Evolutionary conservation across 495 filamentous ascomycete genomes (phyloP).

Genomic region (Aspergillus mulundensis): DNA sequence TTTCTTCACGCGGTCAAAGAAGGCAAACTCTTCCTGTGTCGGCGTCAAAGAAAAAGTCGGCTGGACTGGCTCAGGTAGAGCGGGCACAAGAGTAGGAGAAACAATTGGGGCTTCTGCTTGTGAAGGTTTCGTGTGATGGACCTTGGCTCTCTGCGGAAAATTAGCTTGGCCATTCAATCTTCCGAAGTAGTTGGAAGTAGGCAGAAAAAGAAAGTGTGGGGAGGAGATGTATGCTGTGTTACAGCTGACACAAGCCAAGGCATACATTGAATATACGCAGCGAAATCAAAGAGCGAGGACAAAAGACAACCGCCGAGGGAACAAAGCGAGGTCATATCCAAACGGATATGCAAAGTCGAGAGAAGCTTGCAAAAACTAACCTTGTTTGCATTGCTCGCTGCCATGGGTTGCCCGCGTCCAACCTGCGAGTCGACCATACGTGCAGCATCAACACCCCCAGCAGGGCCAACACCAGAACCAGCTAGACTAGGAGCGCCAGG

Average conservation of each 20-base stretch:
- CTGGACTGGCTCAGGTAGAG: conserved; percentile 77
- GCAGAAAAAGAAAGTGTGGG: neutral
- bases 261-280: neutral
- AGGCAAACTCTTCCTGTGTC: conserved; percentile 77
- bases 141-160: conserved; percentile 53
- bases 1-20: conserved; percentile 97
- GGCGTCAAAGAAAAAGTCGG: conserved; percentile 56
- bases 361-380: conserved; percentile 26
- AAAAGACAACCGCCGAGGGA: neutral
- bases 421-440: conserved; percentile 34
- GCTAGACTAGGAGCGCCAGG: conserved; percentile 30
- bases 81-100: conserved; percentile 81
- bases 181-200: neutral
- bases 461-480: conserved; percentile 28
- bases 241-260: neutral
- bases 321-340: neutral
- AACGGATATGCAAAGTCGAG: neutral
- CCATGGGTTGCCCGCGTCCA: conserved; percentile 29
- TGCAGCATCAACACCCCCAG: conserved; percentile 29
- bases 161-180: neutral
- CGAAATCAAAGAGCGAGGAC: neutral
- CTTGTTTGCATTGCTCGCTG: conserved; percentile 50
- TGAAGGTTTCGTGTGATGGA: conserved; percentile 58
- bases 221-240: neutral
- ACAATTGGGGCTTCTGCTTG: conserved; percentile 64